Evolutionary conservation across 768 basidiomycete species (phyloP).

Genomic region (Pulveroboletus sp.): DNA sequence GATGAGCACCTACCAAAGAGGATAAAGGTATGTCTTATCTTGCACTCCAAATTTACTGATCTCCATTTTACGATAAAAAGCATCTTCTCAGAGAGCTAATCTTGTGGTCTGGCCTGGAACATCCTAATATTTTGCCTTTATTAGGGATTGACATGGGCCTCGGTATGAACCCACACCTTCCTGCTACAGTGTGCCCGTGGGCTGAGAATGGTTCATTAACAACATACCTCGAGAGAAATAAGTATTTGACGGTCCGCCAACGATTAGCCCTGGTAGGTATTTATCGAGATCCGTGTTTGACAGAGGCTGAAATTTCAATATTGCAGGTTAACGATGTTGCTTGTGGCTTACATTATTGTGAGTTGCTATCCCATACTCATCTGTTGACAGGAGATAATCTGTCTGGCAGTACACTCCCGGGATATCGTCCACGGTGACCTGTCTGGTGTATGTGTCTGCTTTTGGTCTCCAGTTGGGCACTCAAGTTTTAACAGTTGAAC

Average conservation of each 20-base stretch:
- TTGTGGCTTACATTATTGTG: neutral
- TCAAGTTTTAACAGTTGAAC: too few relatives aligned
- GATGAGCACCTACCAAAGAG: neutral
- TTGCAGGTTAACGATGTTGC: neutral
- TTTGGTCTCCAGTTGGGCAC: neutral
- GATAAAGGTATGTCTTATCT: neutral
- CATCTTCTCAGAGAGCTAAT: neutral
- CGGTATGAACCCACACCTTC: neutral
- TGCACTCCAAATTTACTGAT: neutral
- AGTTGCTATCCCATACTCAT: neutral
- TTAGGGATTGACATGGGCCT: neutral
- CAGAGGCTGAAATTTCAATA: neutral
- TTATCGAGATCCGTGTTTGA: neutral
- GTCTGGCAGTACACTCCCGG: neutral
- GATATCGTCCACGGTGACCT: neutral
- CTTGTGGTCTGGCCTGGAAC: neutral
- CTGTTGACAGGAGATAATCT: neutral
- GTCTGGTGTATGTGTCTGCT: neutral
- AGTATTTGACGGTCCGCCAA: neutral
- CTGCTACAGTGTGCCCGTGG: slow-evolving; percentile 2
- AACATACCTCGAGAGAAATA: neutral
- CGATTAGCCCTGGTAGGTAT: neutral
- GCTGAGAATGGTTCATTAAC: neutral
- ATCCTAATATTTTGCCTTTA: neutral
- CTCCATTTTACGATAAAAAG: neutral